phyloP scores from a whole-genome alignment of 106 monocot genomes.

The Apostasia ramifera region DNA sequence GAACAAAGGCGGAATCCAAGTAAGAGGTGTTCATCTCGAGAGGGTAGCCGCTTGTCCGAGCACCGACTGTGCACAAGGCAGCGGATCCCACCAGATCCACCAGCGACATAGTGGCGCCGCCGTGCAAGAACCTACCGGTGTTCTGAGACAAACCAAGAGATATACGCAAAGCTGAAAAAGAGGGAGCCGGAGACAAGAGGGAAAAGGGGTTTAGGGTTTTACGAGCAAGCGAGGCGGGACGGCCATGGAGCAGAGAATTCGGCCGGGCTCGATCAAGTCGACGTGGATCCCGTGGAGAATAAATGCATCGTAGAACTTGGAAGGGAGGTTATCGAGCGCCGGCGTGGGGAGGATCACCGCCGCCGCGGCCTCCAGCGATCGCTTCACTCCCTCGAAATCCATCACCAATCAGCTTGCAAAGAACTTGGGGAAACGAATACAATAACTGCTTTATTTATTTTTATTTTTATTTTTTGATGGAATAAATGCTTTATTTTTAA shows the following conservation, averaged over 20 bases:
- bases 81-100: constrained; percentile 50
- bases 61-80: constrained; percentile 32
- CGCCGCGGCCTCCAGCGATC: constrained; percentile 28
- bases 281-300: constrained; percentile 41
- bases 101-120: constrained; percentile 60
- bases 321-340: constrained; percentile 25
- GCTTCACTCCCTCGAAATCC: constrained; percentile 31
- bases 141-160: constrained; percentile 16
- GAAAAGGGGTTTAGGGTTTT: background rate
- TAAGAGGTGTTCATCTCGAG: constrained; percentile 44
- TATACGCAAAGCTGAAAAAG: background rate
- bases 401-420: background rate
- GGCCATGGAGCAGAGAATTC: constrained; percentile 46
- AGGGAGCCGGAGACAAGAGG: background rate
- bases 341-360: constrained; percentile 20
- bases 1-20: constrained; percentile 23
- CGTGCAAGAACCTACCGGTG: constrained; percentile 38
- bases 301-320: constrained; percentile 48
- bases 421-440: no score
- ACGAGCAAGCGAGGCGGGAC: constrained; percentile 62
- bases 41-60: constrained; percentile 22
- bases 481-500: no score
- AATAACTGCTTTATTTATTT: no score
- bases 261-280: constrained; percentile 46
- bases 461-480: no score